Percentiles rank a stretch among this genome's conserved stretches.
Evolutionary conservation across 805 yeast species (phyloP).

Genomic region (Yarrowia porcina): DNA sequence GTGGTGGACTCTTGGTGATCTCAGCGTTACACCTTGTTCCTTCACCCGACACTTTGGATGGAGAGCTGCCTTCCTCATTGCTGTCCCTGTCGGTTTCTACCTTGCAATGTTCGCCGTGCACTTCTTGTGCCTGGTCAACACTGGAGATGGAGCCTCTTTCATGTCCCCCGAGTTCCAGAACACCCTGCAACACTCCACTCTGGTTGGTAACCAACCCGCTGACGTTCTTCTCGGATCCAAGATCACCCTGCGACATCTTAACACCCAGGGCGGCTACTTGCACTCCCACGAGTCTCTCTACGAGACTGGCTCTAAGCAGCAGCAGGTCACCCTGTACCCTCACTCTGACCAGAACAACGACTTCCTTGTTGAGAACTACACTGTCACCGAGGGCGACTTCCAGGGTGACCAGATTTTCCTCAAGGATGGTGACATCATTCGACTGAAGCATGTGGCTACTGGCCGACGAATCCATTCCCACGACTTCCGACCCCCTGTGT

Average conservation of each 20-base stretch:
- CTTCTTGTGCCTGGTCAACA: constrained; percentile 44
- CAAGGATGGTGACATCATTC: constrained; percentile 54
- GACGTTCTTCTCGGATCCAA: constrained; percentile 70
- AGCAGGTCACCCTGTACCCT: constrained; percentile 64
- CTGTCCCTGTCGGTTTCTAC: constrained; percentile 60
- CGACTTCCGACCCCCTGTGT: constrained; percentile 78
- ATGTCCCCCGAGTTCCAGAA: constrained; percentile 69
- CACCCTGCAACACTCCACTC: constrained; percentile 46
- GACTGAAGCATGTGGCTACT: constrained; percentile 68
- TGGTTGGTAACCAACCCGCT: constrained; percentile 50
- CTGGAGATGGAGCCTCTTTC: constrained; percentile 59
- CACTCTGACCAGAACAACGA: constrained; percentile 56
- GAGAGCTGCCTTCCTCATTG: constrained; percentile 46
- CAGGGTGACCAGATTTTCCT: constrained; percentile 55
- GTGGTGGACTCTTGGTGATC: constrained; percentile 73
- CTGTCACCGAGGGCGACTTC: constrained; percentile 67
- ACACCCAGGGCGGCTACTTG: constrained; percentile 69
- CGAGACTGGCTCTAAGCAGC: constrained; percentile 54
- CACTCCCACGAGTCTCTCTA: constrained; percentile 61
- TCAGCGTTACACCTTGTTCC: constrained; percentile 43
- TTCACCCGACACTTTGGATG: constrained; percentile 44
- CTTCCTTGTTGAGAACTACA: constrained; percentile 76
- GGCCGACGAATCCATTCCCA: constrained; percentile 66
- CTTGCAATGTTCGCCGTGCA: constrained; percentile 56
- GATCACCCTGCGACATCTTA: constrained; percentile 66